Evolutionary conservation across 257 asterid species (phyloP), one percentile per base, ranked within the genome.

Genomic region (Penstemon newberryi): DNA sequence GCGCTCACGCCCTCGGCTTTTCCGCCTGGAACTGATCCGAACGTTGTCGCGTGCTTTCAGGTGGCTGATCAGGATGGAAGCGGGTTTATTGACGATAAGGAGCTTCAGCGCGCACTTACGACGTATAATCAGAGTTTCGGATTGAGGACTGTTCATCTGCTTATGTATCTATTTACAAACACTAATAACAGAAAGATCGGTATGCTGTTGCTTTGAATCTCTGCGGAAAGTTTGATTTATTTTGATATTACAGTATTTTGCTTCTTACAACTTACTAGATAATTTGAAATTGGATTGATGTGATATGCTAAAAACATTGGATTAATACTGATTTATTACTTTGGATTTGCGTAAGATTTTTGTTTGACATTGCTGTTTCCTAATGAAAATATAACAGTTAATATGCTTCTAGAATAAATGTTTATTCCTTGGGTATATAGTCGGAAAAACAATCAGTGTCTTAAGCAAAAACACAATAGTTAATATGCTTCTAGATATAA

Each of bases 21-120:
- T 46, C 95, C 99, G 0, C 96, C 99, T 2, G 99, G 99, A 15
- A 88, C 94, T 15, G 99, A 93, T 75, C 97, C 97, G 50, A 85
- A 71, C 70, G 79, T 90, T 70, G 60, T 93, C 25, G 84, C 96
- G 1, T 79, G 88, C 60, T 93, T 93, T 42, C 96, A 88, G 77
- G 56, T 81, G 54, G 97, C 97, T 19, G 99, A 93, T 81, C 95
- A 76, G 73, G 99, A 93, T 65, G 95, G 96, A 3, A 93, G 99
- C 59, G 99, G 99, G 0, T 87, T 90, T 6, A 93, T 93, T 57
- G 99, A 93, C 45, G 99, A 93, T 44, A 84, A 80, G 84, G 99
- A 93, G 83, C 87, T 93, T 55, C 97, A 90, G 79, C 84, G 86
- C 40, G 92, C 94, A 9, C 82, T 93, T 12, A 84, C 96, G 7